Evolutionary conservation across 164 flowering plant genomes (phyloP).

Genomic region (Macadamia tetraphylla): DNA sequence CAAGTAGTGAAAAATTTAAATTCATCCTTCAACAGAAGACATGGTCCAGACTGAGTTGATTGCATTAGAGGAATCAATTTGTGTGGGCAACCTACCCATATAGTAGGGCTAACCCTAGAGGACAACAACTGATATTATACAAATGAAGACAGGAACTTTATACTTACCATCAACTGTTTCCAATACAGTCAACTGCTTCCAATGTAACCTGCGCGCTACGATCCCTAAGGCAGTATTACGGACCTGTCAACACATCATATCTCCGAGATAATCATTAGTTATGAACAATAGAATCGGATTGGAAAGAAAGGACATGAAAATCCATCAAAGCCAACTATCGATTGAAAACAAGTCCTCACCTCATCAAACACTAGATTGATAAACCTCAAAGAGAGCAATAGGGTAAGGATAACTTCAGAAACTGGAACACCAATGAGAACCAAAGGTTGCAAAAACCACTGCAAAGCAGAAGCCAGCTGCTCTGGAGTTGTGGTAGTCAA

Average conservation of each 20-base stretch:
- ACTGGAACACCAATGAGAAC: constrained; percentile 67
- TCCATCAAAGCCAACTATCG: not conserved
- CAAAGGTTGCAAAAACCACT: constrained; percentile 87
- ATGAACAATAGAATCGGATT: not conserved
- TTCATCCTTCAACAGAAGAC: not conserved
- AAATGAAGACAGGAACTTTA: not conserved
- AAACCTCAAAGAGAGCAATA: constrained; percentile 87
- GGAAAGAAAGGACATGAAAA: not conserved
- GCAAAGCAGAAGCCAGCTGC: constrained; percentile 81
- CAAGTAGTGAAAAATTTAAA: not conserved
- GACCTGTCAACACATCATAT: constrained; percentile 45
- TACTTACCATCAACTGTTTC: constrained; percentile 82
- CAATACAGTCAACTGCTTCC: constrained; percentile 65
- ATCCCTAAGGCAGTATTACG: constrained; percentile 91
- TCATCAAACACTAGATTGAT: constrained; percentile 90
- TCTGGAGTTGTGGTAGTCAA: constrained; percentile 87
- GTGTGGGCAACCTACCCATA: not conserved
- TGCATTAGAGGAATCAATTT: not conserved
- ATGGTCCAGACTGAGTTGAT: not conserved
- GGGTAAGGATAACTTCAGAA: constrained; percentile 78
- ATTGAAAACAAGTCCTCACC: constrained; percentile 32
- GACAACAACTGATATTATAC: not conserved
- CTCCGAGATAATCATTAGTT: not conserved
- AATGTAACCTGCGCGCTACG: constrained; percentile 82
- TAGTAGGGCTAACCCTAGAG: not conserved